A percentile compares a stretch with the other conserved stretches of the same genome.
These are phyloP conservation scores for Cryphonectria carpinicola DNA, from an alignment of 2,329 filamentous ascomycete species.

Conservation along the genomic window DNA sequence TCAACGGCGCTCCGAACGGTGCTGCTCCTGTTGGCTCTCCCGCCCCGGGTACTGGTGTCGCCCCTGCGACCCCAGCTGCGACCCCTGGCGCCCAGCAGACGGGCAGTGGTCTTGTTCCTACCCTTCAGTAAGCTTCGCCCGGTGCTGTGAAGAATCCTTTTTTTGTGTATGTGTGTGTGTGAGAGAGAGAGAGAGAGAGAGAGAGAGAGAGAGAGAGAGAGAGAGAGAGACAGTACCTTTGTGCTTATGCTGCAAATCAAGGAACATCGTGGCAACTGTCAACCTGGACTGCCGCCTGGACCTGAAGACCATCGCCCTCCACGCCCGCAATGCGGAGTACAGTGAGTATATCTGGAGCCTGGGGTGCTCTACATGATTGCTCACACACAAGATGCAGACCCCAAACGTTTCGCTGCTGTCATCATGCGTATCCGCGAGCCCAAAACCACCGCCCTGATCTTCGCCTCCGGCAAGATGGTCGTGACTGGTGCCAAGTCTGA, in stretches of 20 bases:
- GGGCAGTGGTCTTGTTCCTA: constrained; percentile 88
- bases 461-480: constrained; percentile 99
- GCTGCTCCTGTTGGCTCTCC: constrained; percentile 57
- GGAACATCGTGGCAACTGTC: constrained; percentile 99
- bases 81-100: constrained; percentile 83
- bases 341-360: constrained; percentile 42
- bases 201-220: no score
- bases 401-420: constrained; percentile 93
- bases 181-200: no score
- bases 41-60: constrained; percentile 76
- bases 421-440: constrained; percentile 99
- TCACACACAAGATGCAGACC: constrained; percentile 23
- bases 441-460: constrained; percentile 97
- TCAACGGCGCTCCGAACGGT: constrained; percentile 51
- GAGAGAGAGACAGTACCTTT: constrained; percentile 39
- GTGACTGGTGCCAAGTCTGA: constrained; percentile 98
- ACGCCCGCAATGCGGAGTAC: constrained; percentile 98
- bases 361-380: constrained; percentile 17
- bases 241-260: constrained; percentile 64
- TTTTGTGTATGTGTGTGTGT: background rate
- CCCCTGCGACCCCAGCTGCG: constrained; percentile 86
- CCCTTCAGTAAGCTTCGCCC: constrained; percentile 88
- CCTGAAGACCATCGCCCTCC: constrained; percentile 97
- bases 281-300: constrained; percentile 97
- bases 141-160: constrained; percentile 35